A percentile compares a stretch with the other conserved stretches of the same genome.
phyloP scores from a whole-genome alignment of 2,329 filamentous ascomycete species.

The Neofusicoccum kwambonambiense region DNA sequence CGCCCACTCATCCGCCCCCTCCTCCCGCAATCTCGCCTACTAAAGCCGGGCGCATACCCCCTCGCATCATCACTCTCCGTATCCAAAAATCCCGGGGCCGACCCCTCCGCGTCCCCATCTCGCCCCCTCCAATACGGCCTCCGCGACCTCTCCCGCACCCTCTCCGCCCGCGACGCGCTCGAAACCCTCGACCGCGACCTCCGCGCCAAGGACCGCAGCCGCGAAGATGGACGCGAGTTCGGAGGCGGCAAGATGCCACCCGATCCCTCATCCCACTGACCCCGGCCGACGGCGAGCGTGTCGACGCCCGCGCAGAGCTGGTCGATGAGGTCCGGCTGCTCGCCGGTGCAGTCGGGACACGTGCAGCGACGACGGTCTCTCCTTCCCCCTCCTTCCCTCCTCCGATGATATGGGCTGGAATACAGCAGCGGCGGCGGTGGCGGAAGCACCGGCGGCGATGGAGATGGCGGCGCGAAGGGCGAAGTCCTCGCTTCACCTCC shows the following conservation, averaged over 20 bases:
- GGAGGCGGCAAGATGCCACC: background rate
- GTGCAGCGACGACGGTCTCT: background rate
- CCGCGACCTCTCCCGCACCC: background rate
- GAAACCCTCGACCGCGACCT: background rate
- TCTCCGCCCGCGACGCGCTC: too few species aligned
- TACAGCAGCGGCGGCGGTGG: background rate
- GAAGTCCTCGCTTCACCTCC: too few species aligned
- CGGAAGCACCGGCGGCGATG: background rate
- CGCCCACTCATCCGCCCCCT: background rate
- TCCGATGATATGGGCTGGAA: background rate
- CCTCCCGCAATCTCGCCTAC: background rate
- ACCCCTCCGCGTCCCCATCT: background rate
- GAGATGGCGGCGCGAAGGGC: background rate
- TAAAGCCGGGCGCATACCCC: background rate
- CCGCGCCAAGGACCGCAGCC: background rate
- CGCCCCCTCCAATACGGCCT: background rate
- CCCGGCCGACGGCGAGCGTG: background rate
- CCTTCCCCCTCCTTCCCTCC: background rate
- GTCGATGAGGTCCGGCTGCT: background rate
- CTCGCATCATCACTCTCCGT: background rate
- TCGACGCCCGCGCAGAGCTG: background rate
- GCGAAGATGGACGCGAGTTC: background rate
- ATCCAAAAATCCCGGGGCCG: background rate
- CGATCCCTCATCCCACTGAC: background rate
- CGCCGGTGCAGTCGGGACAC: background rate